Base-by-base conservation (phyloP, 192 early-diverging fungal genomes). In the Thamnidium elegans region DNA sequence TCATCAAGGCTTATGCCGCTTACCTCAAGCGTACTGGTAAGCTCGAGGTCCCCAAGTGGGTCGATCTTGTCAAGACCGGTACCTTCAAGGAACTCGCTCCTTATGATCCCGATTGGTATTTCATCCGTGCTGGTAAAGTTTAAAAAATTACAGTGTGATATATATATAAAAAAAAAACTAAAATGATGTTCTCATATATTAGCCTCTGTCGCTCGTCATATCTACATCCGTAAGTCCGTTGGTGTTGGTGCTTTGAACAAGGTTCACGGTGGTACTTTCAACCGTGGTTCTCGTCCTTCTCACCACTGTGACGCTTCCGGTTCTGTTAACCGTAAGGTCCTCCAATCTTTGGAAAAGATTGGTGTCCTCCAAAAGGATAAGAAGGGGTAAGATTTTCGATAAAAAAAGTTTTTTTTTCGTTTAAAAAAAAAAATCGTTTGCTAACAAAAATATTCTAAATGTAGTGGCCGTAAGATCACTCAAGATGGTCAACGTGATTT, bases 91-190 rank as follows among this genome's bases (percentile, higher is more conserved):
- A 99, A 84, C 86, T 96, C 68, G 90, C 90, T 68, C 97, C 97
- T 45, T 93, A 95, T 83, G 96, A 99, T 75, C 89, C 92, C 58
- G 97, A 99, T 87, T 99, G 96, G 96, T 99, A 89, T 92, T 99
- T 96, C 86, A 80, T 96, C 62, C 94, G 95, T 71, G 94, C 95
- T 66, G 92, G 90, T 92, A 77, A n/a, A n/a, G n/a, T n/a, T n/a
- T n/a, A n/a, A n/a, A n/a, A n/a, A n/a, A n/a, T n/a, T n/a, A n/a
- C n/a, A n/a, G n/a, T n/a, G n/a, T n/a, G n/a, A n/a, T n/a, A n/a
- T n/a, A n/a, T n/a, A n/a, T n/a, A n/a, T n/a, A n/a, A n/a, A n/a
- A n/a, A n/a, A n/a, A 64, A 79, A 58, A 19, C 15, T 20, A 44
- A 21, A 8, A 7, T 17, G n/a, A n/a, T n/a, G n/a, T n/a, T n/a